These are phyloP conservation scores for Uronychia setigera DNA, from an alignment of 73 alveolate species.

Conservation along the genomic window DNA sequence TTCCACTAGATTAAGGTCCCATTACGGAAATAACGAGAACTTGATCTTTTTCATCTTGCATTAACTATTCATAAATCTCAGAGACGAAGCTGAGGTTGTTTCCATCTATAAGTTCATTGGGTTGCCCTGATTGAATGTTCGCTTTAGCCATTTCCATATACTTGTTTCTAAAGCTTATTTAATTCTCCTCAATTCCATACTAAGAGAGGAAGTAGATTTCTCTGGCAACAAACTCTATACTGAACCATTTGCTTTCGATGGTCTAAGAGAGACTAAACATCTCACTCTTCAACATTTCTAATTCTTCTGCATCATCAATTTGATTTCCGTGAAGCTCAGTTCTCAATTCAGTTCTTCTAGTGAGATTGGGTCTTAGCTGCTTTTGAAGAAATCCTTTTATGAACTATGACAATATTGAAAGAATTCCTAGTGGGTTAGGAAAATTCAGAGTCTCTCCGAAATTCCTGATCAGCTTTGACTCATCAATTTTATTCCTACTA, in stretches of 20 bases:
- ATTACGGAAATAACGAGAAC: constrained; percentile 57
- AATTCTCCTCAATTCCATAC: background rate
- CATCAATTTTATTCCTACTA: background rate
- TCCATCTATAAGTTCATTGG: constrained; percentile 38
- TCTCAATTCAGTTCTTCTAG: background rate
- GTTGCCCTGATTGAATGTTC: constrained; percentile 1
- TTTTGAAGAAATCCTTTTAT: constrained; percentile 24
- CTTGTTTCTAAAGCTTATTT: background rate
- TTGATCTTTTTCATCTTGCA: background rate
- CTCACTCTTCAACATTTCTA: background rate
- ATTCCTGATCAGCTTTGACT: background rate
- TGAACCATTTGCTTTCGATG: constrained; percentile 7
- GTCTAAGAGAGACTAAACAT: background rate
- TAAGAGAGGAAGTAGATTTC: constrained; percentile 17
- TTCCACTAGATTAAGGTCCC: constrained; percentile 69
- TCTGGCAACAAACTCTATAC: constrained; percentile 13
- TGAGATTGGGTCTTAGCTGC: background rate
- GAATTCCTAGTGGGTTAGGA: background rate
- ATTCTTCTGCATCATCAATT: background rate
- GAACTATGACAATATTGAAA: background rate
- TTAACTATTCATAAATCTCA: constrained; percentile 4
- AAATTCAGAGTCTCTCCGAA: background rate
- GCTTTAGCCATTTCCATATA: background rate
- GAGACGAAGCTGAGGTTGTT: constrained; percentile 13
- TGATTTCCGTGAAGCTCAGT: no score